phyloP scores from a whole-genome alignment of 2,329 filamentous ascomycete genomes.

The Hypoxylon sp. region DNA sequence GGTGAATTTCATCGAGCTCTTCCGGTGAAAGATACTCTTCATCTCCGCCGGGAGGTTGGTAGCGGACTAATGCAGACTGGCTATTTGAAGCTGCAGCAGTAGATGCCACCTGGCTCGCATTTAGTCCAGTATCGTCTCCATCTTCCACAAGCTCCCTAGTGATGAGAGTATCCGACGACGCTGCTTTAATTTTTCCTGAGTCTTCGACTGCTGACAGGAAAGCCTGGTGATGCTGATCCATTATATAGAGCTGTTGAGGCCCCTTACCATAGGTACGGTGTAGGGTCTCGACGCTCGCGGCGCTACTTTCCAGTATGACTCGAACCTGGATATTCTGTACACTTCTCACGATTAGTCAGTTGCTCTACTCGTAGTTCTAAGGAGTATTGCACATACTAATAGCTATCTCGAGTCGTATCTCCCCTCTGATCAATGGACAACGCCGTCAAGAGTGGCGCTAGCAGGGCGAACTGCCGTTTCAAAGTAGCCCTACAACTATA shows the following conservation, averaged over 20 bases:
- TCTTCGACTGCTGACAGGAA: not conserved
- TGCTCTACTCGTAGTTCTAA: not conserved
- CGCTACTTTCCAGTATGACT: slow-evolving; percentile 6
- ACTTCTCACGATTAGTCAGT: not conserved
- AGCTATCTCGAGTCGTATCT: not conserved
- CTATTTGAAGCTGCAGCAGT: not conserved
- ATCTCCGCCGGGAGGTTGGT: not conserved
- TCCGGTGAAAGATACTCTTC: not conserved
- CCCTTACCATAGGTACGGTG: not conserved
- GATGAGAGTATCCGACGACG: not conserved
- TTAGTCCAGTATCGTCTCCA: not conserved
- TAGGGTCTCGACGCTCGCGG: not conserved
- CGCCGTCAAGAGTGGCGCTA: slow-evolving; percentile 1
- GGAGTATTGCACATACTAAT: not conserved
- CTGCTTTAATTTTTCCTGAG: not conserved
- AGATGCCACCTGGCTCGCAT: not conserved
- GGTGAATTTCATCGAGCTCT: slow-evolving; percentile 5
- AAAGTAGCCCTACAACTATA: not conserved
- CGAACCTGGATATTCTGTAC: not conserved
- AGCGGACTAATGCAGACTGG: not conserved
- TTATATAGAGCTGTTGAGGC: not conserved
- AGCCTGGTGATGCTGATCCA: not conserved
- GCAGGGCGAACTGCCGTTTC: slow-evolving; percentile 1
- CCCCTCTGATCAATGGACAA: not conserved
- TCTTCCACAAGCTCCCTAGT: not conserved